These are phyloP conservation scores for Crassisporium funariophilum DNA, from an alignment of 768 basidiomycete species.

Conservation along the genomic window DNA sequence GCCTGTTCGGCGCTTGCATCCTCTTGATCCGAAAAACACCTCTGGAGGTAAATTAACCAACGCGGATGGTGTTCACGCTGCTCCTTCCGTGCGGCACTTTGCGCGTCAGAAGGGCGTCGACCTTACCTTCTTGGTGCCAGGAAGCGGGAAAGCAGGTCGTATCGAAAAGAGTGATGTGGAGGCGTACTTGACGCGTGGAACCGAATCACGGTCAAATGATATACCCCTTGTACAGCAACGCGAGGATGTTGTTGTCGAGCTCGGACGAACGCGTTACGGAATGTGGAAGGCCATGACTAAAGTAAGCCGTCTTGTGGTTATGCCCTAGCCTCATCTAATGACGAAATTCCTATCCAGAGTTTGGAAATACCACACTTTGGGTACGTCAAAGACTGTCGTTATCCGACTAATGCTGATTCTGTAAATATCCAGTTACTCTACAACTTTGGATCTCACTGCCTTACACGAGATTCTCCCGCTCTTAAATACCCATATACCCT, in stretches of 20 bases:
- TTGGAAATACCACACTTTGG: constrained; percentile 87
- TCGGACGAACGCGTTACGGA: constrained; percentile 74
- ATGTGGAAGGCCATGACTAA: constrained; percentile 94
- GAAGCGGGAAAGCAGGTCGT: constrained; percentile 74
- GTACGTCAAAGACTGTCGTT: too few species aligned
- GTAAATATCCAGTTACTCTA: constrained; percentile 57
- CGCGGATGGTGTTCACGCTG: constrained; percentile 54
- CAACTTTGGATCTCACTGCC: constrained; percentile 72
- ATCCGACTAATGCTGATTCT: constrained; percentile 5
- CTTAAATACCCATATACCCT: constrained; percentile 72
- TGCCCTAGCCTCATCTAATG: constrained; percentile 1
- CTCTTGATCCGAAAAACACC: constrained; percentile 61
- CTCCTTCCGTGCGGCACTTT: constrained; percentile 78
- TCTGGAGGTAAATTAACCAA: constrained; percentile 6
- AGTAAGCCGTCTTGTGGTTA: constrained; percentile 37
- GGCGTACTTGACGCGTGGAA: constrained; percentile 45
- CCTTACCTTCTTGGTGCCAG: constrained; percentile 55
- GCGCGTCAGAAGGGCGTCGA: constrained; percentile 69
- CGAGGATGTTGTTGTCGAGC: constrained; percentile 62
- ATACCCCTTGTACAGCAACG: constrained; percentile 13
- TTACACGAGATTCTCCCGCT: constrained; percentile 62
- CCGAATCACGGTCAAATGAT: constrained; percentile 12
- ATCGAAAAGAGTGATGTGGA: constrained; percentile 78
- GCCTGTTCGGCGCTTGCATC: constrained; percentile 41
- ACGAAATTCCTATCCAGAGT: constrained; percentile 48